Evolutionary conservation across 2,329 filamentous ascomycete species (phyloP).

Genomic region (Dothideomycetidae sp.): DNA sequence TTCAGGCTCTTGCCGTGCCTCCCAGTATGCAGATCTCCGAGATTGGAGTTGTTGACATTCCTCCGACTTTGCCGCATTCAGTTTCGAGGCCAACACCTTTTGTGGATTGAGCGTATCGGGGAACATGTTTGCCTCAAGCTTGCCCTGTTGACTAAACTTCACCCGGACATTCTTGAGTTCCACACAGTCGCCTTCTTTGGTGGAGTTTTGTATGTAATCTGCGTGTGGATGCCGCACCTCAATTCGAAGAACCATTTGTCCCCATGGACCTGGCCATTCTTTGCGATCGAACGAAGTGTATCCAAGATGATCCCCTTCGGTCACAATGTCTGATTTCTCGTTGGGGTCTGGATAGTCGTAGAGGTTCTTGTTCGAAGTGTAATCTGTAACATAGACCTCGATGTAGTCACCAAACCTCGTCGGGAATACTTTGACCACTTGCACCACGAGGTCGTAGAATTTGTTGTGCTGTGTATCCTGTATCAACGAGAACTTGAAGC

Average conservation of each 20-base stretch:
- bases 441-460: slow-evolving; percentile 57
- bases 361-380: slow-evolving; percentile 56
- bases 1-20: slow-evolving; percentile 21
- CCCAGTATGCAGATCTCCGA: slow-evolving; percentile 49
- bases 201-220: slow-evolving; percentile 37
- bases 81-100: slow-evolving; percentile 42
- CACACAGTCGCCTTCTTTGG: slow-evolving; percentile 49
- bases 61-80: slow-evolving; percentile 18
- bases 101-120: slow-evolving; percentile 39
- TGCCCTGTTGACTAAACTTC: slow-evolving; percentile 39
- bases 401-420: slow-evolving; percentile 26
- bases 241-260: slow-evolving; percentile 56
- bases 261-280: slow-evolving; percentile 61
- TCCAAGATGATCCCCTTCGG: slow-evolving; percentile 42
- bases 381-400: slow-evolving; percentile 67
- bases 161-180: slow-evolving; percentile 58
- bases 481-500: slow-evolving; percentile 49
- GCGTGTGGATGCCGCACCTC: slow-evolving; percentile 58
- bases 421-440: slow-evolving; percentile 48
- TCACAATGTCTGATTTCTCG: slow-evolving; percentile 20
- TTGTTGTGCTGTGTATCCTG: slow-evolving; percentile 42
- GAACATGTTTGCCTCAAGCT: slow-evolving; percentile 60
- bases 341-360: slow-evolving; percentile 37
- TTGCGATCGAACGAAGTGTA: slow-evolving; percentile 31
- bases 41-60: slow-evolving; percentile 42